These are phyloP conservation scores for Lipomyces mesembrius DNA, from an alignment of 805 yeast genomes.

Conservation along the genomic window DNA sequence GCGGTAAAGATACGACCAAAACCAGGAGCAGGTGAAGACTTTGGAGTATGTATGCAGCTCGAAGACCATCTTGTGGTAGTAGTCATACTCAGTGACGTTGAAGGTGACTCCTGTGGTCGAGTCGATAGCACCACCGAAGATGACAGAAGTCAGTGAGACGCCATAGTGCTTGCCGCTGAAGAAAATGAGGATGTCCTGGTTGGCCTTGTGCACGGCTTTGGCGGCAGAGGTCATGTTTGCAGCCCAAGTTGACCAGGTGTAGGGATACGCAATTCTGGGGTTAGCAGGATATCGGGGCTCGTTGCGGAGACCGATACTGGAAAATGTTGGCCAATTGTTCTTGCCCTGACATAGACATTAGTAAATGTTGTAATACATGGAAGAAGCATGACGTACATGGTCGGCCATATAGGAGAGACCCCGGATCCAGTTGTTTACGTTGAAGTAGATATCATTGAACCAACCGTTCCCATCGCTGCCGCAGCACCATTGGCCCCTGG, in stretches of 20 bases:
- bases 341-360: not conserved
- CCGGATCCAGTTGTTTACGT: not conserved
- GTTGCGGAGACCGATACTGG: not conserved
- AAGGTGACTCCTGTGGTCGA: not conserved
- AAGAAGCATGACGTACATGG: not conserved
- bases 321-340: not conserved
- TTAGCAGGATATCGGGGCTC: not conserved
- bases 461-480: conserved; percentile 3
- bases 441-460: not conserved
- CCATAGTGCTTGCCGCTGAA: conserved; percentile 1
- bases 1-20: too few relatives aligned
- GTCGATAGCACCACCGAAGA: conserved; percentile 3
- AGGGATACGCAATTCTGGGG: conserved; percentile 5
- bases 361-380: not conserved
- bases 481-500: conserved; percentile 8
- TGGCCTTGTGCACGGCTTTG: not conserved
- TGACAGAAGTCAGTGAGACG: not conserved
- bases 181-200: not conserved
- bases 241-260: not conserved
- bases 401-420: conserved; percentile 1
- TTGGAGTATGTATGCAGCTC: not conserved
- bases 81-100: not conserved
- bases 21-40: too few relatives aligned
- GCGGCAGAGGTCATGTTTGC: conserved; percentile 1
- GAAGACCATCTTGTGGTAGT: conserved; percentile 4